Percentiles rank a stretch among this genome's conserved stretches.
Evolutionary conservation across 2,329 filamentous ascomycete species (phyloP).

Genomic region (Exophiala spinifera): DNA sequence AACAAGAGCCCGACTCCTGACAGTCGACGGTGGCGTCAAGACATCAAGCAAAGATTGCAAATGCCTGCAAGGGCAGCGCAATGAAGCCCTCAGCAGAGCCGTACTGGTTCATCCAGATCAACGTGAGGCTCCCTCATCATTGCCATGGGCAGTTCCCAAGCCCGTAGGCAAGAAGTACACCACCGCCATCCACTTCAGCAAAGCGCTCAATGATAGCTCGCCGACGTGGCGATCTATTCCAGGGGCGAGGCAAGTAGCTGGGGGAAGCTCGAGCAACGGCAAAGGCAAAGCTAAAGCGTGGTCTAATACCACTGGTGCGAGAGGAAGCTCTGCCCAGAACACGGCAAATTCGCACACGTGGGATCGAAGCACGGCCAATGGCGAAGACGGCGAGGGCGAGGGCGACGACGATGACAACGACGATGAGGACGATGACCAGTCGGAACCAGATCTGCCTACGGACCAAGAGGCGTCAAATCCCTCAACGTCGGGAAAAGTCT

Average conservation of each 20-base stretch:
- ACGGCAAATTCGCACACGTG: background rate
- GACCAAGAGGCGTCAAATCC: background rate
- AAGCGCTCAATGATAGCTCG: background rate
- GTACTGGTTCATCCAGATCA: too few relatives aligned
- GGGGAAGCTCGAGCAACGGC: background rate
- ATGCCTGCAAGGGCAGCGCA: background rate
- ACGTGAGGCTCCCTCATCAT: background rate
- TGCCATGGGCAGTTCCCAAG: background rate
- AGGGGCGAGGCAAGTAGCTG: background rate
- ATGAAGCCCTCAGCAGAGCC: too few relatives aligned
- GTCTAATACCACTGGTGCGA: background rate
- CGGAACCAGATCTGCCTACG: background rate
- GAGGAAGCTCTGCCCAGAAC: background rate
- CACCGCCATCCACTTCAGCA: background rate
- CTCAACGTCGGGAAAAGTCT: background rate
- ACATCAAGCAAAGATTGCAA: background rate
- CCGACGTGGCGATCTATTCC: background rate
- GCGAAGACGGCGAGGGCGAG: background rate
- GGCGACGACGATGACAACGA: background rate
- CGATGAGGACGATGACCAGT: background rate
- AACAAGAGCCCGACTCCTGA: background rate
- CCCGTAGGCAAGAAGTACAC: too few relatives aligned
- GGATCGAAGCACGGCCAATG: background rate
- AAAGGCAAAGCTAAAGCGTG: background rate
- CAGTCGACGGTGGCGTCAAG: background rate